Evolutionary conservation across 106 monocot genomes (phyloP).

Genomic region (Dioscorea alata): DNA sequence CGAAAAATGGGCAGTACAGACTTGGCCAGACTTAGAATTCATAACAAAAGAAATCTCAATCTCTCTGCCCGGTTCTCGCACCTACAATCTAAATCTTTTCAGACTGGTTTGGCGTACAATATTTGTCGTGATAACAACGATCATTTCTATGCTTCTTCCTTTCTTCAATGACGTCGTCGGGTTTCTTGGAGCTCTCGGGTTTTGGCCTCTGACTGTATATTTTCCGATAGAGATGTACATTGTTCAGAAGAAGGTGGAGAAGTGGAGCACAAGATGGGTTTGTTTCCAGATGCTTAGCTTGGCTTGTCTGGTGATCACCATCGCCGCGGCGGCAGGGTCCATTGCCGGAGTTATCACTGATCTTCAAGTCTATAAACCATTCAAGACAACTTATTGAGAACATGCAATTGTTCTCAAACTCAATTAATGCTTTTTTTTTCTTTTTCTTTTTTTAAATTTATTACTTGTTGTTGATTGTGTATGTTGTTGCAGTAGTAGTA

Average conservation of each 20-base stretch:
- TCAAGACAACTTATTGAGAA: slow-evolving; percentile 44
- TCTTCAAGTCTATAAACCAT: slow-evolving; percentile 65
- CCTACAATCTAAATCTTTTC: slow-evolving; percentile 48
- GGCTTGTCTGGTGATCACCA: slow-evolving; percentile 53
- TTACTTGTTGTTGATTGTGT: too few relatives aligned
- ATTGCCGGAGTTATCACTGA: slow-evolving; percentile 63
- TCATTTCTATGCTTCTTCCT: slow-evolving; percentile 83
- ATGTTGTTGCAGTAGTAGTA: too few relatives aligned
- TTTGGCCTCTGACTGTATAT: slow-evolving; percentile 92
- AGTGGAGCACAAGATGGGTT: slow-evolving; percentile 68
- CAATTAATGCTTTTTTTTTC: too few relatives aligned
- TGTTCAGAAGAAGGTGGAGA: slow-evolving; percentile 47
- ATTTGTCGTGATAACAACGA: slow-evolving; percentile 63
- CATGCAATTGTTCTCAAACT: too few relatives aligned
- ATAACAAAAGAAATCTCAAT: slow-evolving; percentile 36
- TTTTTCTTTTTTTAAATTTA: too few relatives aligned
- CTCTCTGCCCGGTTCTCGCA: slow-evolving; percentile 1
- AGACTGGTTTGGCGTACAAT: slow-evolving; percentile 65
- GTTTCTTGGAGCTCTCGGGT: slow-evolving; percentile 72
- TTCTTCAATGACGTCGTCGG: slow-evolving; percentile 98
- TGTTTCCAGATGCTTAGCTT: slow-evolving; percentile 67
- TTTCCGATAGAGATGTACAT: slow-evolving; percentile 96
- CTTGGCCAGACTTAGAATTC: slow-evolving; percentile 55
- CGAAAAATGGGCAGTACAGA: slow-evolving; percentile 42
- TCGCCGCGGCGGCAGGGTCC: slow-evolving; percentile 60